phyloP scores from a whole-genome alignment of 148 eudicot genomes.

The Chenopodium album region DNA sequence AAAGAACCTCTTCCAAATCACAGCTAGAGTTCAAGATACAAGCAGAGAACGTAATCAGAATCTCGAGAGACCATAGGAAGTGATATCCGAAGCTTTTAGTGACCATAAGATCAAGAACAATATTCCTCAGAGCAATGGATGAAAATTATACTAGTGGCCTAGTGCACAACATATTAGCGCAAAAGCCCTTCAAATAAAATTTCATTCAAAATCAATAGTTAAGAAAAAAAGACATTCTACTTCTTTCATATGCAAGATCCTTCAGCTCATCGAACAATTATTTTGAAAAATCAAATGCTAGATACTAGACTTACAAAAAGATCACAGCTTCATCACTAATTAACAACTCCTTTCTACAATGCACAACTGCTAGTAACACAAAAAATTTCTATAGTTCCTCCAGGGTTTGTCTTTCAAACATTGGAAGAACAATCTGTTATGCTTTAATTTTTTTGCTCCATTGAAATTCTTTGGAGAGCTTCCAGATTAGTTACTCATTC shows the following conservation, averaged over 20 bases:
- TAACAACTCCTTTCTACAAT: neutral
- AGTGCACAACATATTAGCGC: neutral
- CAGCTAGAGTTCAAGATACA: neutral
- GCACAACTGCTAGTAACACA: neutral
- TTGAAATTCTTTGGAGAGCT: neutral
- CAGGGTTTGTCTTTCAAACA: neutral
- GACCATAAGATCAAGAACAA: neutral
- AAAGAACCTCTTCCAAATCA: neutral
- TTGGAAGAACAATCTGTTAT: neutral
- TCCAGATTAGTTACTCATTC: neutral
- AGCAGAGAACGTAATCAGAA: conserved; percentile 4
- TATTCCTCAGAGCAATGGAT: neutral
- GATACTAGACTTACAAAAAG: neutral
- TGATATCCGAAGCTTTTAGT: neutral
- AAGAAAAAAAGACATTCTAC: neutral
- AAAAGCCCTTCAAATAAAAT: neutral
- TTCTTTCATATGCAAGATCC: neutral
- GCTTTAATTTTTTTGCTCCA: neutral
- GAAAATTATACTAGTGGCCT: neutral
- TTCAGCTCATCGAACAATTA: neutral
- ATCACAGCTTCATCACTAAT: neutral
- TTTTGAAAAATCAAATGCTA: neutral
- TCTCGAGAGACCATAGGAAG: neutral
- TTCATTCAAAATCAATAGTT: neutral
- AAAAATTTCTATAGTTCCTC: neutral